Evolutionary conservation across 2,329 filamentous ascomycete genomes (phyloP).

Genomic region (Coniochaeta sp.): DNA sequence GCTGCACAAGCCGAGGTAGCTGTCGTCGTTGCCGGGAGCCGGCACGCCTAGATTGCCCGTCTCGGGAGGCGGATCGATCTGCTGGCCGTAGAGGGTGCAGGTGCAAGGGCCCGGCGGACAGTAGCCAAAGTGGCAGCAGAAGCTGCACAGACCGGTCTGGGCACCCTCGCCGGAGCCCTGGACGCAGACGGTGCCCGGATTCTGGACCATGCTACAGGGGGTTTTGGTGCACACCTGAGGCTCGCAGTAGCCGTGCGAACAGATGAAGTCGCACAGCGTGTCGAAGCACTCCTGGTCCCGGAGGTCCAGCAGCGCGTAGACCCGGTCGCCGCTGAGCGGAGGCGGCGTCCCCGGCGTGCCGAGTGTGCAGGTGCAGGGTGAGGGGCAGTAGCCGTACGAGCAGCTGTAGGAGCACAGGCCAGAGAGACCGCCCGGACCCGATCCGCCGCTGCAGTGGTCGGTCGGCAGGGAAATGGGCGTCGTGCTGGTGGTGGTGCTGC

Average conservation of each 20-base stretch:
- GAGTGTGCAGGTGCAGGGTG: neutral
- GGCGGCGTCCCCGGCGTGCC: neutral
- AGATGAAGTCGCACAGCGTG: neutral
- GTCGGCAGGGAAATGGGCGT: neutral
- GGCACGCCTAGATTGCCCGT: slow-evolving; percentile 25
- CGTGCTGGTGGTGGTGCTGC: neutral
- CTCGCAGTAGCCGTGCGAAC: neutral
- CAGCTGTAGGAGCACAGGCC: neutral
- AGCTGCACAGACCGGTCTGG: slow-evolving; percentile 10
- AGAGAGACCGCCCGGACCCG: neutral
- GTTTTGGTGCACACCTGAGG: neutral
- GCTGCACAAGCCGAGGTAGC: slow-evolving; percentile 36
- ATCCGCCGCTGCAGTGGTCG: neutral
- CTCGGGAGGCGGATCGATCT: neutral
- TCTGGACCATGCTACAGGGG: neutral
- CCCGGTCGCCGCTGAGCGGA: neutral
- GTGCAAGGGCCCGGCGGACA: slow-evolving; percentile 11
- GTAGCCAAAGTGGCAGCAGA: slow-evolving; percentile 11
- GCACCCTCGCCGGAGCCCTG: slow-evolving; percentile 9
- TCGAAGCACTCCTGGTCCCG: neutral
- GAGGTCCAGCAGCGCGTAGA: neutral
- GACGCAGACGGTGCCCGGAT: slow-evolving; percentile 6
- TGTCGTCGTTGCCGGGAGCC: slow-evolving; percentile 19
- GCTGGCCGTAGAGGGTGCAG: slow-evolving; percentile 9
- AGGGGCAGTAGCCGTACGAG: neutral